Percentiles rank a stretch among this genome's conserved stretches.
Conservation (phyloP, 2,329 filamentous ascomycete genomes). For the Alternaria ventricosa region DNA sequence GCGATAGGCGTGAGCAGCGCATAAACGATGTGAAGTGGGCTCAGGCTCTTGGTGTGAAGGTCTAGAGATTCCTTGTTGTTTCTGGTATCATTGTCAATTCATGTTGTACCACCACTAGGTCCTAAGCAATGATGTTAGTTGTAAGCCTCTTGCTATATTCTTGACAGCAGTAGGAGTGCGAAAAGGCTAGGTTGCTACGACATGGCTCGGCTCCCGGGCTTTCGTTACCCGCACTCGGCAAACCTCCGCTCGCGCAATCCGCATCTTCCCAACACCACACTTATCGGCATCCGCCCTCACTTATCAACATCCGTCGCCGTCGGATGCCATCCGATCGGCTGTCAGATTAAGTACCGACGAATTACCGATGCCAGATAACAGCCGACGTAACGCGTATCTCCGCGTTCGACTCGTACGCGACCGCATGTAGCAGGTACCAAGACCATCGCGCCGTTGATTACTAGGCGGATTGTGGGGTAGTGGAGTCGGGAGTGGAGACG, state of each 20-base stretch:
- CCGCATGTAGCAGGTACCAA: constrained; percentile 12
- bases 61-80: no score
- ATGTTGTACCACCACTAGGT: no score
- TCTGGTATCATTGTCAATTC: no score
- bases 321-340: neutral
- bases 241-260: neutral
- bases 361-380: constrained; percentile 1
- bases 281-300: neutral
- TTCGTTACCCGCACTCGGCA: neutral
- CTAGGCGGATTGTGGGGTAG: neutral
- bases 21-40: no score
- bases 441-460: neutral
- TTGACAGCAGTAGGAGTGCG: no score
- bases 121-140: no score
- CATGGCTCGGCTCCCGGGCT: neutral
- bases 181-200: no score
- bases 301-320: neutral
- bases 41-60: no score
- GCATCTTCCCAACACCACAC: neutral
- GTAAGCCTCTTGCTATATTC: no score
- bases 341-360: neutral
- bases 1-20: no score
- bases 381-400: neutral
- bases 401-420: neutral
- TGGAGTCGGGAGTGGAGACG: neutral